Evolutionary conservation across 2,329 filamentous ascomycete genomes (phyloP).

Genomic region (Fusarium newnesense): DNA sequence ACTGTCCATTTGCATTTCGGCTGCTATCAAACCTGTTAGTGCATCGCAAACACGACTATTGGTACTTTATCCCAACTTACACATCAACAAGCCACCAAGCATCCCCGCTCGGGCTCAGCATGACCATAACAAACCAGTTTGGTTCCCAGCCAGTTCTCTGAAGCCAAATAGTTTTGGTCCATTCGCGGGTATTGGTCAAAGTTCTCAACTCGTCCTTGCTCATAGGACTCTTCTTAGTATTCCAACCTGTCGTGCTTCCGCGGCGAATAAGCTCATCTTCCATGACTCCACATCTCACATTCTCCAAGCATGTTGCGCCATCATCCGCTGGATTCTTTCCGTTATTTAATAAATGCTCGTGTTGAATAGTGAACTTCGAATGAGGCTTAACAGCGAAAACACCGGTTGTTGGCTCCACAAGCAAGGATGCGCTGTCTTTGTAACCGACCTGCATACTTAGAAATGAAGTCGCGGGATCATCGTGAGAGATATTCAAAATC

Average conservation of each 20-base stretch:
- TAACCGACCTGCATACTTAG: conserved; percentile 77
- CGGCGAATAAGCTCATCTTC: conserved; percentile 70
- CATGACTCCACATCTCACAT: conserved; percentile 69
- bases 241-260: conserved; percentile 74
- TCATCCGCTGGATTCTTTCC: conserved; percentile 66
- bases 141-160: conserved; percentile 76
- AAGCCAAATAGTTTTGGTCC: conserved; percentile 75
- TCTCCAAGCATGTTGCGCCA: conserved; percentile 67
- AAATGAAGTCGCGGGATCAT: conserved; percentile 73
- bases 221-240: conserved; percentile 58
- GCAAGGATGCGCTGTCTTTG: conserved; percentile 68
- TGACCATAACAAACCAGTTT: conserved; percentile 78
- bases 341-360: conserved; percentile 74
- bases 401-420: conserved; percentile 84
- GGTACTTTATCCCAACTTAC: conserved; percentile 52
- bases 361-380: conserved; percentile 63
- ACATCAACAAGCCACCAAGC: conserved; percentile 80
- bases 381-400: conserved; percentile 75
- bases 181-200: conserved; percentile 70
- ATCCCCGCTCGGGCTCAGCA: conserved; percentile 77
- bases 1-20: conserved; percentile 39
- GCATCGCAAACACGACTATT: neutral
- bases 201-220: conserved; percentile 66
- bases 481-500: conserved; percentile 65
- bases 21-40: conserved; percentile 42